phyloP scores from a whole-genome alignment of 73 alveolate species.

The Paramecium bursaria region DNA sequence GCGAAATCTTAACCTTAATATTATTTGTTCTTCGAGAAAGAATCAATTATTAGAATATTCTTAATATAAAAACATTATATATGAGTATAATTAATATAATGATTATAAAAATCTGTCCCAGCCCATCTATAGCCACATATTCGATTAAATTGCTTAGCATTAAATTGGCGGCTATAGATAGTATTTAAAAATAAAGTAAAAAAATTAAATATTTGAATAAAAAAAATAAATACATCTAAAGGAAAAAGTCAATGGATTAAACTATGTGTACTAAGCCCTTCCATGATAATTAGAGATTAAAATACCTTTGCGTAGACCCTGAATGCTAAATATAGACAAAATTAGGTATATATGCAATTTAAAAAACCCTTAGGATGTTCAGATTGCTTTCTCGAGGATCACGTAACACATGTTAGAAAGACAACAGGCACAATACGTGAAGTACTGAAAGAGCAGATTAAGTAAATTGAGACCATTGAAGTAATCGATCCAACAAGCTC shows the following conservation, averaged over 20 bases:
- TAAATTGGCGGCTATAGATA: too few species aligned
- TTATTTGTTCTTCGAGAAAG: too few species aligned
- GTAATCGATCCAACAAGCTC: neutral
- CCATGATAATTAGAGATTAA: constrained; percentile 25
- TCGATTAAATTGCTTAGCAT: too few species aligned
- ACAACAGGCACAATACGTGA: constrained; percentile 16
- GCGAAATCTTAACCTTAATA: too few species aligned
- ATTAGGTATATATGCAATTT: constrained; percentile 31
- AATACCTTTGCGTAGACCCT: constrained; percentile 50
- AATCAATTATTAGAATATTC: too few species aligned
- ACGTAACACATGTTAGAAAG: constrained; percentile 35
- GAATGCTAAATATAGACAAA: constrained; percentile 1
- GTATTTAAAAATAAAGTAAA: too few species aligned
- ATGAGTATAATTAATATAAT: too few species aligned
- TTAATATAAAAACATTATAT: too few species aligned
- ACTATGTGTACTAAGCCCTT: constrained; percentile 8
- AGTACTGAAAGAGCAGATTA: neutral
- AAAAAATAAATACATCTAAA: too few species aligned
- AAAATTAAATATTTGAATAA: too few species aligned
- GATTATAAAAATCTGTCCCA: too few species aligned
- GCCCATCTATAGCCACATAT: too few species aligned
- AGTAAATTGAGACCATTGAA: constrained; percentile 15
- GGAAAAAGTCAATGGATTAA: constrained; percentile 36
- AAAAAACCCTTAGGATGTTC: constrained; percentile 12
- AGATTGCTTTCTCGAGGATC: constrained; percentile 57